Evolutionary conservation across 192 early-diverging fungal genomes (phyloP), one percentile per base, ranked within the genome.

Genomic region (Pilobolus umbonatus): DNA sequence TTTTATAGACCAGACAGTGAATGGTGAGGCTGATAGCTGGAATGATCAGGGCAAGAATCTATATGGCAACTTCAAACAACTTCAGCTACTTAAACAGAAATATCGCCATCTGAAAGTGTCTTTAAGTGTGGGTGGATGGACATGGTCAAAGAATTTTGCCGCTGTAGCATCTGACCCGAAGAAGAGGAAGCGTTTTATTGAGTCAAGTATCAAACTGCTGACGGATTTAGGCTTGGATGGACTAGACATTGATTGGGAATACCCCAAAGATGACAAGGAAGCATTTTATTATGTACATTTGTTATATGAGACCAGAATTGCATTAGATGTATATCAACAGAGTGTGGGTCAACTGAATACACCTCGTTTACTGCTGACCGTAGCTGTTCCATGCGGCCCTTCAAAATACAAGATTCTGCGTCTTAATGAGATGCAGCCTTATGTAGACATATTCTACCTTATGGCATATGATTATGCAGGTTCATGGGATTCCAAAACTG

Each of bases 381-480:
- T 81, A 21, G 88, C 90, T 17, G 80, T 87, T 40, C 81, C 85
- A 6, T 82, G 84, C 19, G 80, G 81, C 4, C 79, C 74, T 38
- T 66, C 71, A 1, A 71, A 82, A n/a, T 88, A 89, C 61, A 74
- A 77, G 22, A 78, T 81, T 15, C 61, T 87, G 44, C 65, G 78
- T 19, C 73, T 91, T 35, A 64, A 53, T 5, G 79, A 78, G 48
- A 86, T 88, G 75, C 75, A 78, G 6, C 74, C 76, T 21, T 82
- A 81, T 34, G 77, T 89, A 29, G 86, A 93, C 69, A 60, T 75
- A 17, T 88, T 98, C 76, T 90, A 94, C 63, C 64, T 98, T 40
- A 99, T 99, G 96, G 81, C 92, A 3, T 98, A 96, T 69, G 90
- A 92, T 66, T 81, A 83, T 44, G 67, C 77, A 1, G 85, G 86